Conservation (phyloP, 805 yeast species). For the Candida krabiensis region DNA sequence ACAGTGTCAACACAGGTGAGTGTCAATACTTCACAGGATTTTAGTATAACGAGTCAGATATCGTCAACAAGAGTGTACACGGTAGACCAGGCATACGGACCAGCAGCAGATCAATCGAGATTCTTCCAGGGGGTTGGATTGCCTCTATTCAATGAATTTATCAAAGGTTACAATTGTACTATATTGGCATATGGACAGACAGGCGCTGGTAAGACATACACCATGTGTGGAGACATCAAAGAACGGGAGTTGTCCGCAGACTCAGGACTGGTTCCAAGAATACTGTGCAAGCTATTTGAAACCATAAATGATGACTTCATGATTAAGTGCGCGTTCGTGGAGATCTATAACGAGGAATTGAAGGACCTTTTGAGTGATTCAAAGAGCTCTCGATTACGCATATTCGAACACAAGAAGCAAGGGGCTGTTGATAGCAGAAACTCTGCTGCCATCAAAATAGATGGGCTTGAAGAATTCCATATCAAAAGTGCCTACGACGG, state of each 20-base stretch:
- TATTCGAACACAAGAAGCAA: conserved; percentile 36
- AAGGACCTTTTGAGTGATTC: conserved; percentile 46
- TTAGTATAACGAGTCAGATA: conserved; percentile 24
- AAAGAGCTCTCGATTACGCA: conserved; percentile 33
- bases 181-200: conserved; percentile 63
- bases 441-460: conserved; percentile 45
- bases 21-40: conserved; percentile 27
- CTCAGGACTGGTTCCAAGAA: conserved; percentile 54
- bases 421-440: conserved; percentile 9
- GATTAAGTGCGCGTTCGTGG: conserved; percentile 54
- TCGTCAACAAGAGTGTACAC: conserved; percentile 39
- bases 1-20: conserved; percentile 26
- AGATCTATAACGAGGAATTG: conserved; percentile 45
- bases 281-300: conserved; percentile 42
- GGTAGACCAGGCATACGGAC: conserved; percentile 58
- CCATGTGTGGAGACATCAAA: conserved; percentile 53
- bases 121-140: conserved; percentile 46
- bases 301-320: conserved; percentile 33
- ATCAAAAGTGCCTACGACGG: conserved; percentile 58
- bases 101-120: conserved; percentile 48
- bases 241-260: conserved; percentile 27
- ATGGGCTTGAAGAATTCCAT: conserved; percentile 63
- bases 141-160: conserved; percentile 49
- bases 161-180: conserved; percentile 54
- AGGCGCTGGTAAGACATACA: conserved; percentile 60